These are phyloP conservation scores for Imleria badia DNA, from an alignment of 768 basidiomycete species.

Conservation along the genomic window DNA sequence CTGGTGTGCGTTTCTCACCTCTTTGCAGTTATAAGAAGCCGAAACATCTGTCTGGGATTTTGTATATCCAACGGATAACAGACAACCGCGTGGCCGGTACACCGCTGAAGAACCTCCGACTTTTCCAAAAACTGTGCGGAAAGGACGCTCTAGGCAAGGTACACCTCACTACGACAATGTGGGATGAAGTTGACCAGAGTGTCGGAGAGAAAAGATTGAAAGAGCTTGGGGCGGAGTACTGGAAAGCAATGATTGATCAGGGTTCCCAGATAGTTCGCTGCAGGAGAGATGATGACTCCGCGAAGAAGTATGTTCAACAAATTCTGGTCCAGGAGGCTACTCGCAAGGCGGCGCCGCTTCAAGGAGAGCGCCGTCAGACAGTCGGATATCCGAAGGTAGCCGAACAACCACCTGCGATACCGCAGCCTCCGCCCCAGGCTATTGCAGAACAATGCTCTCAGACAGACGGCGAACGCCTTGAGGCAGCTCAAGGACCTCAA, in stretches of 20 bases:
- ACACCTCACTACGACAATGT: conserved; percentile 37
- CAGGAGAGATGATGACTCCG: conserved; percentile 6
- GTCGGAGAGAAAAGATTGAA: conserved; percentile 20
- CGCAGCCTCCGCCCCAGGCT: neutral
- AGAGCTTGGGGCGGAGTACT: conserved; percentile 8
- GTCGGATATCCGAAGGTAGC: too few relatives aligned
- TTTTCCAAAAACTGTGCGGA: conserved; percentile 33
- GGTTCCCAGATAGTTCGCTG: conserved; percentile 12
- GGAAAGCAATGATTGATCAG: conserved; percentile 4
- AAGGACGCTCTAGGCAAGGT: conserved; percentile 31
- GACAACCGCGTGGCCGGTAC: conserved; percentile 38
- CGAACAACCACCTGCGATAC: neutral
- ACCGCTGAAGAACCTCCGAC: conserved; percentile 32
- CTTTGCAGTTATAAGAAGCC: conserved; percentile 4
- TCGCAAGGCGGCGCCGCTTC: neutral
- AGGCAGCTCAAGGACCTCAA: neutral
- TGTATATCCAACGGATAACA: conserved; percentile 42
- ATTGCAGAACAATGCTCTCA: neutral
- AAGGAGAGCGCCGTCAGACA: too few relatives aligned
- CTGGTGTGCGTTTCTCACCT: neutral
- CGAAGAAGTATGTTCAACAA: conserved; percentile 4
- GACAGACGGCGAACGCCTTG: too few relatives aligned
- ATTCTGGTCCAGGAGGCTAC: neutral
- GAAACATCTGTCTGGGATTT: conserved; percentile 31
- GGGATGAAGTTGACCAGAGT: conserved; percentile 20